Evolutionary conservation across 371 early-diverging fungal species (phyloP).

Genomic region (Actinomucor elegans): DNA sequence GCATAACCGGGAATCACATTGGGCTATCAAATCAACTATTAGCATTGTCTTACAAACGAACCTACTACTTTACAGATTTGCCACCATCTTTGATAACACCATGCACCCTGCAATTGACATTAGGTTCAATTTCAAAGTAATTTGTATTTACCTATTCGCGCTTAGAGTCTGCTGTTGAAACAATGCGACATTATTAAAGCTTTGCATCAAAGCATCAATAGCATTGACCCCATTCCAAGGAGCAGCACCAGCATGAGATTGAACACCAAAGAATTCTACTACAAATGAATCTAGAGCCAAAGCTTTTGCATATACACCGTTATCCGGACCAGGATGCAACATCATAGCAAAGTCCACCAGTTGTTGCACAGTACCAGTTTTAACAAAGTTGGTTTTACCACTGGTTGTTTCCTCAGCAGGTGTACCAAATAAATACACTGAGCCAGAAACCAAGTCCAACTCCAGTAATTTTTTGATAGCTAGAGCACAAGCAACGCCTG

Average conservation of each 20-base stretch:
- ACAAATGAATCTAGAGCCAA: constrained; percentile 46
- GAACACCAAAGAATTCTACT: constrained; percentile 63
- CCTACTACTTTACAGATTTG: constrained; percentile 48
- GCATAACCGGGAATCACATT: constrained; percentile 65
- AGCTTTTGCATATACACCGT: constrained; percentile 28
- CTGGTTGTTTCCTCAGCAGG: constrained; percentile 77
- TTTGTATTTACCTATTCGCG: background rate
- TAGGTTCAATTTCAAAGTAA: no score
- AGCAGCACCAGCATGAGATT: constrained; percentile 59
- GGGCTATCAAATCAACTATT: constrained; percentile 5
- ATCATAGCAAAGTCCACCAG: constrained; percentile 71
- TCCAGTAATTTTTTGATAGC: constrained; percentile 58
- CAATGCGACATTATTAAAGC: constrained; percentile 61
- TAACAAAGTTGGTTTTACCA: constrained; percentile 72
- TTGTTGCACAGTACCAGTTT: constrained; percentile 58
- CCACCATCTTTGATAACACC: constrained; percentile 75
- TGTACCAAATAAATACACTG: constrained; percentile 74
- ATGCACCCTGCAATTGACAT: constrained; percentile 52
- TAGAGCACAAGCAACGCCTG: constrained; percentile 66
- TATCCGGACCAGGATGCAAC: constrained; percentile 47
- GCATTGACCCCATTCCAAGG: constrained; percentile 76
- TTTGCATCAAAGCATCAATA: constrained; percentile 65
- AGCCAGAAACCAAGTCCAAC: constrained; percentile 48
- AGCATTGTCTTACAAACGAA: background rate
- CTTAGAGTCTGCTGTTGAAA: constrained; percentile 67